Evolutionary conservation across 2,329 filamentous ascomycete species (phyloP).

Genomic region (Metarhizium humberi): DNA sequence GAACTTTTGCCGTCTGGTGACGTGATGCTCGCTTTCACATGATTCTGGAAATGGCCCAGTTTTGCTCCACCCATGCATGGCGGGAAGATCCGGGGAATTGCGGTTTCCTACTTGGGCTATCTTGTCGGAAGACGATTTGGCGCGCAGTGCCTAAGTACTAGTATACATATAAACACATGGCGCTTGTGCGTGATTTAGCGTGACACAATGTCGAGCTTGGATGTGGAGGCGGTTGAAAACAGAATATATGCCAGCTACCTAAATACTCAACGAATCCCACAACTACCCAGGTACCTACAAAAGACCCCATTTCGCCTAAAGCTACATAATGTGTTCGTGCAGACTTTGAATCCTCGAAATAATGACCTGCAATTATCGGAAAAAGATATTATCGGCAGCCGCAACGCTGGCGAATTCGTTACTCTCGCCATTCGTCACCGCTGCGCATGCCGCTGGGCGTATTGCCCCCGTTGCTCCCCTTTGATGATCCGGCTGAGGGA

Average conservation of each 20-base stretch:
- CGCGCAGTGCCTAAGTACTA: too few species aligned
- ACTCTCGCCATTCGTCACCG: conserved; percentile 39
- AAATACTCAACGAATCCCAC: neutral
- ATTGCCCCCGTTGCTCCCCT: conserved; percentile 15
- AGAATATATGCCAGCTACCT: neutral
- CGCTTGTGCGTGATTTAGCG: too few species aligned
- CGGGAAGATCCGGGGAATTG: neutral
- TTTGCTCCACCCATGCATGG: neutral
- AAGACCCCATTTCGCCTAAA: neutral
- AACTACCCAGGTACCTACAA: neutral
- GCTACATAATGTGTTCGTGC: neutral
- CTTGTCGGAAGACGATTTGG: neutral
- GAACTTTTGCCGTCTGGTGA: neutral
- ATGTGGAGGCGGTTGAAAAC: neutral
- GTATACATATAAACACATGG: too few species aligned
- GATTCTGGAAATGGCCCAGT: neutral
- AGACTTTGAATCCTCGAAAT: neutral
- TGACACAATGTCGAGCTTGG: neutral
- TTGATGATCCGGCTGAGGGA: conserved; percentile 13
- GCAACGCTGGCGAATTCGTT: neutral
- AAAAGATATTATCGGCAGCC: neutral
- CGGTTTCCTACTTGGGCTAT: neutral
- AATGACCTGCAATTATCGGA: neutral
- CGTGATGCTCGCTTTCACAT: neutral
- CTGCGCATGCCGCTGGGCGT: conserved; percentile 30